A percentile compares a stretch with the other conserved stretches of the same genome.
Conservation (phyloP, 2,329 filamentous ascomycete genomes). For the Dactylellina haptotyla region DNA sequence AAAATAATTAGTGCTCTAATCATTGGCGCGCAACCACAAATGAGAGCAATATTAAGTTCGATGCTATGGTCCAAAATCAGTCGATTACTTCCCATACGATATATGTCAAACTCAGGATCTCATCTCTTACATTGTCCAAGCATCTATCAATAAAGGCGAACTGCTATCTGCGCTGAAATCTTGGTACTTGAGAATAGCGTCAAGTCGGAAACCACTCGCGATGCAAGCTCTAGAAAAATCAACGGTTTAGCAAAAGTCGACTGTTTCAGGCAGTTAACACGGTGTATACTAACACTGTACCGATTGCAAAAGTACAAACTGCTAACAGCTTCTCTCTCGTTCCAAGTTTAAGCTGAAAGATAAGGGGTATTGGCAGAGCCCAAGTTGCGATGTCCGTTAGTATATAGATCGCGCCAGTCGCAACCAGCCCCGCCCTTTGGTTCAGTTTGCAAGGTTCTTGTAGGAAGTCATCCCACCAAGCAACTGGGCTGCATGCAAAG, state of each 20-base stretch:
- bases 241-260: background rate
- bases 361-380: slow-evolving; percentile 25
- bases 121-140: slow-evolving; percentile 16
- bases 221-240: slow-evolving; percentile 10
- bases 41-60: slow-evolving; percentile 23
- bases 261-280: background rate
- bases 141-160: slow-evolving; percentile 18
- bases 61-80: background rate
- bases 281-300: slow-evolving; percentile 14
- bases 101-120: background rate
- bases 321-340: slow-evolving; percentile 18
- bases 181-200: slow-evolving; percentile 11
- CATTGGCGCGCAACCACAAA: slow-evolving; percentile 22
- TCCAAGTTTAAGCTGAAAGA: slow-evolving; percentile 15
- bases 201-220: slow-evolving; percentile 12
- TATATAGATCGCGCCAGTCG: slow-evolving; percentile 17
- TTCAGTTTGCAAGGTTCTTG: background rate
- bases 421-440: background rate
- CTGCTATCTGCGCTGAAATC: background rate
- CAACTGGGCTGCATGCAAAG: slow-evolving; percentile 1
- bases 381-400: slow-evolving; percentile 19
- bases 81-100: background rate
- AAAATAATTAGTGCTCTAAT: slow-evolving; percentile 12
- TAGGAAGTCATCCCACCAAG: slow-evolving; percentile 23
- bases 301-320: slow-evolving; percentile 15